A percentile compares a stretch with the other conserved stretches of the same genome.
phyloP scores from a whole-genome alignment of 2,329 filamentous ascomycete genomes.

The Reticulascus tulasneorum region DNA sequence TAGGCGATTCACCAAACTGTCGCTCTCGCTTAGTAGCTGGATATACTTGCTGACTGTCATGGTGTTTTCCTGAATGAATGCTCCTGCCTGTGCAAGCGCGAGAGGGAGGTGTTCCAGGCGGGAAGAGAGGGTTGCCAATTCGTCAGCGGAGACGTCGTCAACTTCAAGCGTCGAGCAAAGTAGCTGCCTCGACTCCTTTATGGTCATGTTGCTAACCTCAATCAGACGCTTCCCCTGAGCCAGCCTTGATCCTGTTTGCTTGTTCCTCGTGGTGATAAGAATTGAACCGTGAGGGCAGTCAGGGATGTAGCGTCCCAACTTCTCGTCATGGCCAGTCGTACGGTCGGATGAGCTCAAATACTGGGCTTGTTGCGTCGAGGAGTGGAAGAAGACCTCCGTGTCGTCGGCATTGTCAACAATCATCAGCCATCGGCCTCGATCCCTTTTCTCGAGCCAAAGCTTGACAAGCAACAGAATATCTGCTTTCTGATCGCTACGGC shows the following conservation, averaged over 20 bases:
- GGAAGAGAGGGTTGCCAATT: slow-evolving; percentile 17
- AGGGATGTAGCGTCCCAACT: slow-evolving; percentile 19
- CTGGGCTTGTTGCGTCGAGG: no score
- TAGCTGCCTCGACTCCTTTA: slow-evolving; percentile 19
- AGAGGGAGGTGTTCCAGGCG: slow-evolving; percentile 28
- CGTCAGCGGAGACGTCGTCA: neutral
- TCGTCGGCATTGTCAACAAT: slow-evolving; percentile 18
- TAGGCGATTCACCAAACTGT: slow-evolving; percentile 17
- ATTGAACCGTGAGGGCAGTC: slow-evolving; percentile 23
- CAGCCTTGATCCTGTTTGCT: slow-evolving; percentile 22
- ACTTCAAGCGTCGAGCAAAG: slow-evolving; percentile 15
- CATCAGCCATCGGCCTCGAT: slow-evolving; percentile 15
- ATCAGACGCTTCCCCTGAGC: slow-evolving; percentile 16
- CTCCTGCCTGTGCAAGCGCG: slow-evolving; percentile 28
- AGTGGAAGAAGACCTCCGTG: slow-evolving; percentile 3
- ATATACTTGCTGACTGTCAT: slow-evolving; percentile 23
- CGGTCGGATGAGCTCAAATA: no score
- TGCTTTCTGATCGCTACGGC: slow-evolving; percentile 6
- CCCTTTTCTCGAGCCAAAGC: slow-evolving; percentile 14
- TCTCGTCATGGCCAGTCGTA: no score
- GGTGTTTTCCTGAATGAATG: slow-evolving; percentile 27
- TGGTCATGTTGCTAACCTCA: slow-evolving; percentile 24
- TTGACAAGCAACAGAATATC: slow-evolving; percentile 12
- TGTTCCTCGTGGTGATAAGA: slow-evolving; percentile 30
- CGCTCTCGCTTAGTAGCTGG: slow-evolving; percentile 17